Conservation (phyloP, 2,329 filamentous ascomycete genomes). For the Neurospora sp. region DNA sequence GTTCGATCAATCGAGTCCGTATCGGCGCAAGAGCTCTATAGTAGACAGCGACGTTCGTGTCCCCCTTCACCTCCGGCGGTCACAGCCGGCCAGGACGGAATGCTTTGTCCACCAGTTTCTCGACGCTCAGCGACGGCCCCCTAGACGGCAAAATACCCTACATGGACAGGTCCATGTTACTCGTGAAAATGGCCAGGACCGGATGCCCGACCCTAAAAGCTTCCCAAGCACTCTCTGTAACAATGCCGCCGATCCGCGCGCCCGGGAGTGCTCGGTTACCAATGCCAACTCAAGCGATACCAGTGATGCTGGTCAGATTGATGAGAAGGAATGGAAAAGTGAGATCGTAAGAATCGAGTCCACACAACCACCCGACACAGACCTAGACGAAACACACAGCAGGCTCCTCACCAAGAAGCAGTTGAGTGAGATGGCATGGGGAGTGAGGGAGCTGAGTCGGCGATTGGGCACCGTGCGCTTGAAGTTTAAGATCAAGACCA, state of each 20-base stretch:
- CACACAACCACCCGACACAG: slow-evolving; percentile 11
- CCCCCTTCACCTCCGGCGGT: slow-evolving; percentile 25
- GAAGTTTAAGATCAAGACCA: slow-evolving; percentile 67
- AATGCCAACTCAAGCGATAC: slow-evolving; percentile 23
- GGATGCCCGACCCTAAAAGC: slow-evolving; percentile 11
- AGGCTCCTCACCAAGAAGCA: slow-evolving; percentile 92
- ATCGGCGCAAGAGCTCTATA: slow-evolving; percentile 57
- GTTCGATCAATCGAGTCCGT: slow-evolving; percentile 50
- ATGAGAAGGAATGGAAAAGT: slow-evolving; percentile 45
- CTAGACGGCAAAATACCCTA: slow-evolving; percentile 11
- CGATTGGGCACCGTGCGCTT: slow-evolving; percentile 75
- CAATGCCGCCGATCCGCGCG: not conserved
- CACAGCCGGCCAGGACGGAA: slow-evolving; percentile 34
- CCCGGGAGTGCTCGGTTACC: slow-evolving; percentile 2
- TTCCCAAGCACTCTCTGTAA: not conserved
- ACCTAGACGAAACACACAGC: slow-evolving; percentile 33
- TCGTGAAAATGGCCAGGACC: slow-evolving; percentile 5
- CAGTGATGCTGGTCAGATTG: slow-evolving; percentile 39
- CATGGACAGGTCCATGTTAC: slow-evolving; percentile 4
- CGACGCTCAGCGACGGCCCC: slow-evolving; percentile 40
- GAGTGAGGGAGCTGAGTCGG: slow-evolving; percentile 81
- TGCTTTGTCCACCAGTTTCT: slow-evolving; percentile 58
- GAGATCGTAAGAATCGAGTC: slow-evolving; percentile 33
- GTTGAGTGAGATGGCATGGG: slow-evolving; percentile 93
- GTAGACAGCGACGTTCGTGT: slow-evolving; percentile 37